A percentile compares a stretch with the other conserved stretches of the same genome.
These are phyloP conservation scores for Scutellaria galericulata DNA, from an alignment of 257 asterid genomes.

Conservation along the genomic window DNA sequence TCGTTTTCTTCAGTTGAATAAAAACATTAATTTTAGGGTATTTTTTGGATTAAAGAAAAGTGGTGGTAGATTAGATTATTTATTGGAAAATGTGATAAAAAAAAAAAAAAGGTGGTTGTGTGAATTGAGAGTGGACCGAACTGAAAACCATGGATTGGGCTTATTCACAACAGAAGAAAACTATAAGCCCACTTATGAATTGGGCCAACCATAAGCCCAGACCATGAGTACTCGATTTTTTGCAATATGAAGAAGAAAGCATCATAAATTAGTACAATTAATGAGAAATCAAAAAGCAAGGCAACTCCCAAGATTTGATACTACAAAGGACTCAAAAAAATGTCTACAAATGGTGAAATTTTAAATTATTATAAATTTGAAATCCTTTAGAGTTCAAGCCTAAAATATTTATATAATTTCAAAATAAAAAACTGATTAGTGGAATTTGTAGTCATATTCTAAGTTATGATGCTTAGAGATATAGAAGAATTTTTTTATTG, in stretches of 20 bases:
- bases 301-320: too few relatives aligned
- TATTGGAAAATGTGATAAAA: too few relatives aligned
- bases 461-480: background rate
- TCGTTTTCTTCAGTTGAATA: background rate
- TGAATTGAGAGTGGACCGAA: background rate
- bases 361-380: too few relatives aligned
- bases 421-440: background rate
- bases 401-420: too few relatives aligned
- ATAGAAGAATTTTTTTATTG: background rate
- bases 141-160: background rate
- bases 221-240: background rate
- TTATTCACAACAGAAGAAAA: background rate
- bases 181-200: background rate
- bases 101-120: too few relatives aligned
- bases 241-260: slow-evolving; percentile 4
- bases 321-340: too few relatives aligned
- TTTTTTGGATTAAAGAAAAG: too few relatives aligned
- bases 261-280: background rate
- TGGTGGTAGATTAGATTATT: too few relatives aligned
- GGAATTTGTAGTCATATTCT: slow-evolving; percentile 1
- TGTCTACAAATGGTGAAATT: too few relatives aligned
- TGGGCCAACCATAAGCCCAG: background rate
- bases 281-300: slow-evolving; percentile 1
- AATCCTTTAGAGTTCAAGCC: too few relatives aligned
- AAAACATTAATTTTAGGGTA: too few relatives aligned